Percentiles rank a stretch among this genome's conserved stretches.
Conservation (phyloP, 371 early-diverging fungal genomes). For the Basidiobolus meristosporus region DNA sequence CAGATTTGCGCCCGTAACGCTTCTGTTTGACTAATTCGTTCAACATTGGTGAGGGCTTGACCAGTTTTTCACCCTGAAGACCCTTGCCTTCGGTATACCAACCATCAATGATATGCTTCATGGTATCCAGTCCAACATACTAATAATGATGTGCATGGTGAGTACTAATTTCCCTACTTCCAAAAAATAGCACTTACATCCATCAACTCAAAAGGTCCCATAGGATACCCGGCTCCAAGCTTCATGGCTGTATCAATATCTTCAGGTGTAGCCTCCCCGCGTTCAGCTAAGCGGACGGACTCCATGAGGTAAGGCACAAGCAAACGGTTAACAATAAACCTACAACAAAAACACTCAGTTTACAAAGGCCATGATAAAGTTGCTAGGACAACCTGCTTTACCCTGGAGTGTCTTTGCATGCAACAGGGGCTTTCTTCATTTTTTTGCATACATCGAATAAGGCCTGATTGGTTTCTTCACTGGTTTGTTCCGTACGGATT, state of each 20-base stretch:
- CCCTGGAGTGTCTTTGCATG: slow-evolving; percentile 96
- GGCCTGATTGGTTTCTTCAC: slow-evolving; percentile 28
- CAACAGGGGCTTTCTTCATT: slow-evolving; percentile 72
- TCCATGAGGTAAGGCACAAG: slow-evolving; percentile 94
- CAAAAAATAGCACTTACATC: slow-evolving; percentile 34
- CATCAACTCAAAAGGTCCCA: slow-evolving; percentile 90
- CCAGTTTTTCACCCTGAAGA: slow-evolving; percentile 51
- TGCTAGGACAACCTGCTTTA: slow-evolving; percentile 11
- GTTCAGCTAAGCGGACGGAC: slow-evolving; percentile 73
- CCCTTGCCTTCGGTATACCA: slow-evolving; percentile 38
- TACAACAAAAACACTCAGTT: slow-evolving; percentile 6
- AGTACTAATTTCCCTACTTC: background rate
- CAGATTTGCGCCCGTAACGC: slow-evolving; percentile 73
- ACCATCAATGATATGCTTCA: slow-evolving; percentile 84
- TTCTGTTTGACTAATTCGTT: slow-evolving; percentile 59
- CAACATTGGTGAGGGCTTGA: slow-evolving; percentile 40
- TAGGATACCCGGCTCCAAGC: slow-evolving; percentile 93
- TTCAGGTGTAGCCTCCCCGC: slow-evolving; percentile 67
- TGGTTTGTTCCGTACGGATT: slow-evolving; percentile 46
- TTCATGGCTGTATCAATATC: slow-evolving; percentile 96
- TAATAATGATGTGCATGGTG: slow-evolving; percentile 6
- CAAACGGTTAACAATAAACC: slow-evolving; percentile 90
- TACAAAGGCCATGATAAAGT: background rate
- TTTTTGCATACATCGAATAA: slow-evolving; percentile 42
- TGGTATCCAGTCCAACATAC: slow-evolving; percentile 91